These are phyloP conservation scores for Betula pendula DNA, from an alignment of 306 rosid genomes.

Conservation along the genomic window DNA sequence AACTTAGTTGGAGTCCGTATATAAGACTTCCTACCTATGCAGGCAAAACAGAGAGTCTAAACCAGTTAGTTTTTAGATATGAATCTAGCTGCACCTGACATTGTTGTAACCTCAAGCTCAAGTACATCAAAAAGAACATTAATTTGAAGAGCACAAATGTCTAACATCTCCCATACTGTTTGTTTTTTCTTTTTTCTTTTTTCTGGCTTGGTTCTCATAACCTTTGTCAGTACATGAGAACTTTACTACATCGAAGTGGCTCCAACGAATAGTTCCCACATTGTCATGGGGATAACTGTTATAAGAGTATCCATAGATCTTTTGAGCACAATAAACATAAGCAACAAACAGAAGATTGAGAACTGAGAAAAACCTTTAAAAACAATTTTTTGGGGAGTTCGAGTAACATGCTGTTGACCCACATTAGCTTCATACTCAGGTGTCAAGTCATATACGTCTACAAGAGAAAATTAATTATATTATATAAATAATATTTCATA, in stretches of 20 bases:
- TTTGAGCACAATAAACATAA: constrained; percentile 8
- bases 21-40: constrained; percentile 72
- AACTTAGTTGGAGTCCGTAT: constrained; percentile 64
- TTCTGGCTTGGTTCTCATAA: constrained; percentile 7
- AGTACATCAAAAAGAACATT: constrained; percentile 2
- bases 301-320: constrained; percentile 8
- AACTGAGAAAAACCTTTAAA: constrained; percentile 60
- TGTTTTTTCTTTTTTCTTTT: not conserved
- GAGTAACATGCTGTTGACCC: constrained; percentile 40
- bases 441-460: constrained; percentile 50
- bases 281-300: constrained; percentile 1
- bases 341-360: constrained; percentile 4
- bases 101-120: not conserved
- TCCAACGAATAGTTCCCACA: not conserved
- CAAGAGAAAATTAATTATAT: constrained; percentile 14
- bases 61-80: constrained; percentile 21
- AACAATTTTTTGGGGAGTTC: constrained; percentile 51
- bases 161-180: constrained; percentile 17
- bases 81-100: constrained; percentile 9
- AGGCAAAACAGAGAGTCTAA: constrained; percentile 31
- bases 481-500: constrained; percentile 12
- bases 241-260: constrained; percentile 1
- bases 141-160: not conserved
- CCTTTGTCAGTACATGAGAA: not conserved
- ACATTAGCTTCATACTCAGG: constrained; percentile 48